phyloP scores from a whole-genome alignment of 2,329 filamentous ascomycete genomes.

The Colletotrichum costaricense region DNA sequence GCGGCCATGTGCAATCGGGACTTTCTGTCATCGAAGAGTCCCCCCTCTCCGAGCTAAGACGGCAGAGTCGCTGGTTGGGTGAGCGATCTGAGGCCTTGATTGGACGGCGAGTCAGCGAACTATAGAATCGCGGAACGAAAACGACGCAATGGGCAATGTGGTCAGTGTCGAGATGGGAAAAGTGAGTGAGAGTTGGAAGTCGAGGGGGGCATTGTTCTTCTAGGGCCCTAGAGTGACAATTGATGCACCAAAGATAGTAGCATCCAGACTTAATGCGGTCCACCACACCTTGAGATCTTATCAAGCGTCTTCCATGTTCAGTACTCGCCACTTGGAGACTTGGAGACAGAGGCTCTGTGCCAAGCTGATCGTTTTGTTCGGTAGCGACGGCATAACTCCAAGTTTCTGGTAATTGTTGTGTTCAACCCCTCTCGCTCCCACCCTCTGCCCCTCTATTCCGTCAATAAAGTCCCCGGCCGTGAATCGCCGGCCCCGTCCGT shows the following conservation, averaged over 20 bases:
- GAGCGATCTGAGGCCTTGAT: background rate
- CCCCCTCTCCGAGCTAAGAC: slow-evolving; percentile 1
- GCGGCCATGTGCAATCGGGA: slow-evolving; percentile 13
- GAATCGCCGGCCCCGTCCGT: slow-evolving; percentile 30
- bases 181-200: background rate
- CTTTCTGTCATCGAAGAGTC: background rate
- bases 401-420: background rate
- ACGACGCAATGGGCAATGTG: slow-evolving; percentile 2
- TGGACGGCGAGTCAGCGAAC: slow-evolving; percentile 3
- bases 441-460: background rate
- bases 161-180: slow-evolving; percentile 8
- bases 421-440: background rate
- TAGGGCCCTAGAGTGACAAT: background rate
- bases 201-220: slow-evolving; percentile 2
- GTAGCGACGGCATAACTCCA: background rate
- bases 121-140: background rate
- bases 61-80: slow-evolving; percentile 3
- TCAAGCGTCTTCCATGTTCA: slow-evolving; percentile 2
- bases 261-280: background rate
- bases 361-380: slow-evolving; percentile 21
- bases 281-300: background rate
- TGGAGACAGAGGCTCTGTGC: background rate
- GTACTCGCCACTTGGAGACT: slow-evolving; percentile 1
- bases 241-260: background rate
- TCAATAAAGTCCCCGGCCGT: slow-evolving; percentile 2